Evolutionary conservation across 2,329 filamentous ascomycete species (phyloP), one percentile per base, ranked within the genome.

Genomic region (Cercospora beticola): DNA sequence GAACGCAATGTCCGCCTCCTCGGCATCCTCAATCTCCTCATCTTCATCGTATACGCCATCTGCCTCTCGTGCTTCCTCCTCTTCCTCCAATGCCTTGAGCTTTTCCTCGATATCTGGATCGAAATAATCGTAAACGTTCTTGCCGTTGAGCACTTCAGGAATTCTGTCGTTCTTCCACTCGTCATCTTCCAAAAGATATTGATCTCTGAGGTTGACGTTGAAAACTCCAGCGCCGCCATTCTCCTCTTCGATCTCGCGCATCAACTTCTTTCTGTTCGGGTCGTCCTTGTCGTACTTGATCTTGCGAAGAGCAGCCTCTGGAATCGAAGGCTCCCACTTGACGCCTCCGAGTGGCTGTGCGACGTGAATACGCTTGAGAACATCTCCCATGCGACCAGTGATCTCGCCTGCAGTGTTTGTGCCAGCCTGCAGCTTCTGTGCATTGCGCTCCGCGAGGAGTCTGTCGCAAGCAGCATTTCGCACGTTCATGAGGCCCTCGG

Each of bases 111-210:
- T 99, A 66, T 99, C 96, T 0, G 94, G 94, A 77, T 98, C 95
- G 77, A 99, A 89, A 81, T 92, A 99, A 82, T 99, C 95, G 83
- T 94, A 95, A 67, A 99, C 92, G 80, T 99, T 99, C 86, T 94
- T 94, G 81, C 95, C 95, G 78, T 98, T 90, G 81, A 94, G 91
- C 60, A 97, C 86, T 82, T 99, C 95, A 33, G 95, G 95, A 65
- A 98, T 92, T 82, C 92, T 93, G 83, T 99, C 96, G 79, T 97
- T 88, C 81, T 97, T 97, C 95, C 95, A 98, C 68, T 95, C 93
- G 52, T 91, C 88, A 79, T 97, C 88, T 72, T 91, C 92, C 71
- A 98, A 89, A 16, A 93, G 82, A 81, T 97, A 99, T 78, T 95
- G 92, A 78, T 92, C 83, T 80, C 92, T 91, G 77, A 98, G 86